Evolutionary conservation across 805 yeast species (phyloP), one percentile per base, ranked within the genome.

Genomic region (Metschnikowia shivogae): DNA sequence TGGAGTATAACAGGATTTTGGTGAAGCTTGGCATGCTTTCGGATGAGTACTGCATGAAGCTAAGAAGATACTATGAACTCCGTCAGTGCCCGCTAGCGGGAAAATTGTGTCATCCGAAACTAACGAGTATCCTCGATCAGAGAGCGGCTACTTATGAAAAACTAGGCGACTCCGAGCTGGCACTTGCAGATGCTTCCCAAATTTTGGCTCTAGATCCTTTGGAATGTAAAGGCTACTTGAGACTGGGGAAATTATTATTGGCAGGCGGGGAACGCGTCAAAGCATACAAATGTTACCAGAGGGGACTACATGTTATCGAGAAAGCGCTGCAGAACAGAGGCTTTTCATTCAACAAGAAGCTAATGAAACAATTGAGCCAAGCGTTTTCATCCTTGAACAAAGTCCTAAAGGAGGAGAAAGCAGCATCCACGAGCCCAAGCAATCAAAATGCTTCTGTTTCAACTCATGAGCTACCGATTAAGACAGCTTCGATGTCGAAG

Each of bases 101-200:
- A 7, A 56, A 60, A 6, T 30, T 53, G 6, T 54, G 60, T 7
- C 76, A 71, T 47, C 76, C 76, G 1, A 62, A 63, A 48, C 45
- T 71, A 6, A 58, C 65, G 1, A 53, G 64, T 1, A 46, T 68
- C 5, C 53, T 69, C 9, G 82, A 78, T 49, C 73, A 69, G 44
- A 54, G 80, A 14, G 77, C 81, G 1, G 82, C 82, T 2, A 67
- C 78, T 1, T 66, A 58, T 54, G 76, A 74, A 46, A 76, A 74
- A 47, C 48, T 76, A 42, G 55, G 61, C 12, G 39, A 59, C 4
- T 55, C 53, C 0, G 49, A 52, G 8, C 24, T 28, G 26, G 76
- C 80, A 0, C 58, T 67, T 26, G 46, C 49, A 22, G 80, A 76
- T 44, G 73, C 73, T 0, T 52, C 60, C 27, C 50, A 44, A 30